Percentiles rank a stretch among this genome's conserved stretches.
phyloP scores from a whole-genome alignment of 176 grass and related monocot species.

The Zoysia japonica region DNA sequence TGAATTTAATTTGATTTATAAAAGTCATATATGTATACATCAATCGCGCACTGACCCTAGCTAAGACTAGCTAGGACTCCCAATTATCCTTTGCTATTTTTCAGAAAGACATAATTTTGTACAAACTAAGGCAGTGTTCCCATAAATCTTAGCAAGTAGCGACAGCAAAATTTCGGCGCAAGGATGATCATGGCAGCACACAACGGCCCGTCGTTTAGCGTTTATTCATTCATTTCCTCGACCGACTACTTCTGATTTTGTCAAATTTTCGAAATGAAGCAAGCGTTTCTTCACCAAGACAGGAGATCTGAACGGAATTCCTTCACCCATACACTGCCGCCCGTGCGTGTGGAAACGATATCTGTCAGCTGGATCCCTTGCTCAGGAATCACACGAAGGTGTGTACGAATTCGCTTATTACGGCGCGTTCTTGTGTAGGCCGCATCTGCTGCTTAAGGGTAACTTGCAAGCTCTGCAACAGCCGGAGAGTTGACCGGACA shows the following conservation, averaged over 20 bases:
- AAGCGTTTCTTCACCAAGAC: not conserved
- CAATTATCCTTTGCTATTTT: too few relatives aligned
- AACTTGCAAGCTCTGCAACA: not conserved
- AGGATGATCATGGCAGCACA: not conserved
- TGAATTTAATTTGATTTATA: too few relatives aligned
- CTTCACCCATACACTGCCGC: not conserved
- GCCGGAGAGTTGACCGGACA: not conserved
- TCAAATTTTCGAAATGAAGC: constrained; percentile 11
- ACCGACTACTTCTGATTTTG: not conserved
- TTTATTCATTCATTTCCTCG: not conserved
- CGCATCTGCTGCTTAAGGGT: not conserved
- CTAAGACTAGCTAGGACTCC: too few relatives aligned
- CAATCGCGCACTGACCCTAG: too few relatives aligned
- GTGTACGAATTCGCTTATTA: not conserved
- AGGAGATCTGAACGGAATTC: not conserved
- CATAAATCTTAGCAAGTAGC: not conserved
- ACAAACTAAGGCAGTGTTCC: not conserved
- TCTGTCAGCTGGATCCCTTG: not conserved
- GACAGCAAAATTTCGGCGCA: not conserved
- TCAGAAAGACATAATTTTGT: not conserved
- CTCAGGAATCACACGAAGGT: not conserved
- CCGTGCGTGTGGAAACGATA: not conserved
- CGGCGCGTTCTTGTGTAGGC: constrained; percentile 9
- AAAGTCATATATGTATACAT: too few relatives aligned
- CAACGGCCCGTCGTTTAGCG: not conserved